These are phyloP conservation scores for Candida railenensis DNA, from an alignment of 805 yeast species.

Conservation along the genomic window DNA sequence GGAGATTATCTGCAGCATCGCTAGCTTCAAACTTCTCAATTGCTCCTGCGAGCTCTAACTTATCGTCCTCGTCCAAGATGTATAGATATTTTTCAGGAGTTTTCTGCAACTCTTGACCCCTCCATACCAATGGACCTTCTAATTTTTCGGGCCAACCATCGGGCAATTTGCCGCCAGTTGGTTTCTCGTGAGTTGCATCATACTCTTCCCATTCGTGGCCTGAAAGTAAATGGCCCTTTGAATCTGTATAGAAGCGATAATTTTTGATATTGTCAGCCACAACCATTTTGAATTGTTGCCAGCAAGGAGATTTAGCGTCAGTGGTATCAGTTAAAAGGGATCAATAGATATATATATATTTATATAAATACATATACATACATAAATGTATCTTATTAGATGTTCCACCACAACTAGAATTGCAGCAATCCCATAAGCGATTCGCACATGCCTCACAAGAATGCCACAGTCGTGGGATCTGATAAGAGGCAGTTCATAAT, in stretches of 20 bases:
- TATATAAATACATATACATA: too few relatives aligned
- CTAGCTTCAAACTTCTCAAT: slow-evolving; percentile 3
- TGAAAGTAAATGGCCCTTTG: slow-evolving; percentile 6
- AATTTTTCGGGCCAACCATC: slow-evolving; percentile 9
- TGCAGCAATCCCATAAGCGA: too few relatives aligned
- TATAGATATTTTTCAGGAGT: slow-evolving; percentile 9
- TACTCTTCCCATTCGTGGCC: slow-evolving; percentile 9
- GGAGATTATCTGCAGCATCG: not conserved
- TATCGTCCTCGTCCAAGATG: slow-evolving; percentile 8
- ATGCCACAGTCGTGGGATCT: too few relatives aligned
- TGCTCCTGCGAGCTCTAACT: slow-evolving; percentile 6
- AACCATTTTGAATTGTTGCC: not conserved
- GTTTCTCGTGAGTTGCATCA: not conserved
- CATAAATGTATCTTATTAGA: not conserved
- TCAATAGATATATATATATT: too few relatives aligned
- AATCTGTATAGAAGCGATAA: slow-evolving; percentile 4
- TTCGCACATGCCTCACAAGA: too few relatives aligned
- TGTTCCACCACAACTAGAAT: too few relatives aligned
- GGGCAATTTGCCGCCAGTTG: slow-evolving; percentile 4
- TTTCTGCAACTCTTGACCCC: slow-evolving; percentile 7
- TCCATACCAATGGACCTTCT: slow-evolving; percentile 10
- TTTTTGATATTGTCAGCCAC: not conserved
- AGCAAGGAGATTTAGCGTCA: too few relatives aligned
- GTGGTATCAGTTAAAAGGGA: too few relatives aligned
- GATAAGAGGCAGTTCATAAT: too few relatives aligned